phyloP scores from a whole-genome alignment of 139 green algal species.

The Penium margaritaceum region DNA sequence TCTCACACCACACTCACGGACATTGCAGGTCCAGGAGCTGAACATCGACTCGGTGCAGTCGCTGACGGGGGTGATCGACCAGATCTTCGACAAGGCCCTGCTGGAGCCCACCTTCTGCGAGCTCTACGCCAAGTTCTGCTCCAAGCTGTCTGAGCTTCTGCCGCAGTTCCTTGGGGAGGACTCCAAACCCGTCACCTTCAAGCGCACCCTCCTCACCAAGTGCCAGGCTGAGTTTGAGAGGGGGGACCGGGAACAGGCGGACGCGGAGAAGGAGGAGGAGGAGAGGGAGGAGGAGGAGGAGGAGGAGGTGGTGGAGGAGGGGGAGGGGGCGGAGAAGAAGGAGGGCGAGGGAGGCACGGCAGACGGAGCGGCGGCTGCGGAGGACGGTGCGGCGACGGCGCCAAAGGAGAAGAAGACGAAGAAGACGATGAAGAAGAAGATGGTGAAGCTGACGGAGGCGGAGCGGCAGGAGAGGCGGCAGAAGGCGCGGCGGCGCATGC shows the following conservation, averaged over 20 bases:
- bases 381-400: neutral
- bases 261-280: slow-evolving; percentile 29
- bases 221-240: slow-evolving; percentile 91
- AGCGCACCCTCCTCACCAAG: slow-evolving; percentile 90
- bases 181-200: slow-evolving; percentile 69
- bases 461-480: neutral
- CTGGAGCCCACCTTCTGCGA: slow-evolving; percentile 88
- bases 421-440: neutral
- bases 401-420: neutral
- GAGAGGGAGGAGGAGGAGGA: slow-evolving; percentile 29
- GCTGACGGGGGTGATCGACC: slow-evolving; percentile 71
- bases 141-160: slow-evolving; percentile 7
- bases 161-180: slow-evolving; percentile 29
- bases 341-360: neutral
- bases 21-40: slow-evolving; percentile 69
- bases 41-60: slow-evolving; percentile 71
- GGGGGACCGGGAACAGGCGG: slow-evolving; percentile 18
- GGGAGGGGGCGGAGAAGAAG: slow-evolving; percentile 13
- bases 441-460: slow-evolving; percentile 24
- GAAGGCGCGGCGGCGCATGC: slow-evolving; percentile 57
- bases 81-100: slow-evolving; percentile 98
- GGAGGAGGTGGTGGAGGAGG: neutral
- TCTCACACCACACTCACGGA: neutral
- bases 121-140: slow-evolving; percentile 83
- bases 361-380: neutral